phyloP scores from a whole-genome alignment of 805 yeast genomes.

The Yamadazyma takamatsuzukensis region DNA sequence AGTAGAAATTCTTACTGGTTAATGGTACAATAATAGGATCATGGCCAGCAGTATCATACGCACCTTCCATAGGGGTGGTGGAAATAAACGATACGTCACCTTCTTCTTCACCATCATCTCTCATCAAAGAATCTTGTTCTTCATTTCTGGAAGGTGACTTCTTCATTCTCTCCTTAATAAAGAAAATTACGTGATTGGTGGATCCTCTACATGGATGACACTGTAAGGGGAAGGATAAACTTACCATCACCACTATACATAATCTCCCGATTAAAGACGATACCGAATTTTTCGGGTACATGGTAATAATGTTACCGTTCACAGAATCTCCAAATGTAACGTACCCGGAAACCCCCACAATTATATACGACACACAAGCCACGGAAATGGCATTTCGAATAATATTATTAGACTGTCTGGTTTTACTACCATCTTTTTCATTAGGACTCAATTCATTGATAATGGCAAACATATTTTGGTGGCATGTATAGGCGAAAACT shows the following conservation, averaged over 20 bases:
- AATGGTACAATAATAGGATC: conserved; percentile 49
- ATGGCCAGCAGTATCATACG: conserved; percentile 44
- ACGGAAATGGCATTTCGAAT: conserved; percentile 51
- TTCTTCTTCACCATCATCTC: conserved; percentile 13
- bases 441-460: conserved; percentile 58
- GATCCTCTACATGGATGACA: conserved; percentile 81
- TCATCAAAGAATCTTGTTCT: conserved; percentile 13
- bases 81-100: conserved; percentile 37
- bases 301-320: conserved; percentile 63
- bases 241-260: conserved; percentile 66
- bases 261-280: conserved; percentile 54
- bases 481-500: conserved; percentile 78
- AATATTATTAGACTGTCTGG: conserved; percentile 47
- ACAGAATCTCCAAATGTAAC: conserved; percentile 67
- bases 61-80: conserved; percentile 46
- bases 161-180: conserved; percentile 6
- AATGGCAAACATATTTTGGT: conserved; percentile 76
- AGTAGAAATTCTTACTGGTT: conserved; percentile 42
- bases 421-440: conserved; percentile 34
- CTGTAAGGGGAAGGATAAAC: conserved; percentile 73
- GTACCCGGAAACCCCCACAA: conserved; percentile 69
- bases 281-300: conserved; percentile 54
- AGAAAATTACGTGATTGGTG: conserved; percentile 51
- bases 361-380: conserved; percentile 54
- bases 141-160: not conserved